Evolutionary conservation across 371 early-diverging fungal genomes (phyloP), one percentile per base, ranked within the genome.

Genomic region (Apophysomyces trapeziformis): DNA sequence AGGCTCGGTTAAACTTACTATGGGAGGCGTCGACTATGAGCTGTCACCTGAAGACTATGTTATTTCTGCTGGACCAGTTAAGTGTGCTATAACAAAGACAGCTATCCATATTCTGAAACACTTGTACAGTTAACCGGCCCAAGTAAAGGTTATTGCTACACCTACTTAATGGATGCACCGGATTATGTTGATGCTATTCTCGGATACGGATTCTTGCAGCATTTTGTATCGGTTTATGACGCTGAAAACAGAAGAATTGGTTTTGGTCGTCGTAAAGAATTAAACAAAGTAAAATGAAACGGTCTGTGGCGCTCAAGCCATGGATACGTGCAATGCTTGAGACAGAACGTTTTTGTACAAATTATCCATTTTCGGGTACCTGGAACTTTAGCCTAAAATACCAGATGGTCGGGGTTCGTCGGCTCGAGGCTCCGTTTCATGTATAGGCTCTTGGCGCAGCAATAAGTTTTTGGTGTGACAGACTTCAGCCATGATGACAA

Each of bases 141-240:
- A 0, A 13, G 37, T 35, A 14, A 47, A 1, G 66, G 63, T 11
- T 66, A 56, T 11, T 82, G 82, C 57, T 71, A 73, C 54, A 82
- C 82, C 0, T 82, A 82, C 60, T 44, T 82, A 11, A 66, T 71
- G 58, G 76, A 77, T 44, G 60, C 76, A 5, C 79, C 82, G n/a
- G 47, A 69, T 1, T 75, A 68, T 61, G 68, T 76, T 3, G 76
- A 72, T 50, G 73, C 66, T 32, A 79, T 82, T 39, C 72, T 82
- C 7, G 82, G 82, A 5, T 82, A 82, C 61, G 79, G 79, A 0
- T 82, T 82, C 56, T 61, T 82, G 13, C 82, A 82, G 38, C 73
- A 74, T n/a, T 77, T 65, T 46, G 79, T 79, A 5, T 74, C 82
- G 6, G 72, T 79, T 0, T 82, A 74, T 66, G 78, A 82, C 57